Base-by-base conservation (phyloP, 352 stramenopile species). In the Phytopythium helicoides region DNA sequence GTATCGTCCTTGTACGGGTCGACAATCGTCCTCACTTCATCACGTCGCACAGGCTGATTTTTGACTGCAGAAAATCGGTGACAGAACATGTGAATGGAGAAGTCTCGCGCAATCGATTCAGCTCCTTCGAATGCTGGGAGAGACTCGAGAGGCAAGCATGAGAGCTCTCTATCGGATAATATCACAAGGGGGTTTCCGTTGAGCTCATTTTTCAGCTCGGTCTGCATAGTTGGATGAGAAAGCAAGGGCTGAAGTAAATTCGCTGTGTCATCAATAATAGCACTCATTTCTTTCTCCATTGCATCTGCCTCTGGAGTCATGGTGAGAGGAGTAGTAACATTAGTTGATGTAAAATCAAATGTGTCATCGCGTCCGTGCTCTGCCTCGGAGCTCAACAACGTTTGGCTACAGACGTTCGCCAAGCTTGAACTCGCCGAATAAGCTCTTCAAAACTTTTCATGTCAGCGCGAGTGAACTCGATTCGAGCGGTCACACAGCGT, bases 11-110 rank as follows among this genome's bases (percentile, higher is more conserved):
- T 58, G 36, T 75, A 49, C 2, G 83, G 79, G 54, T 94, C 83
- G 1, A 84, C 73, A 16, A 91, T 76, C 31, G 72, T 67, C 14
- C 73, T 69, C 35, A 94, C 70, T 48, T 92, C 80, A 23, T 79
- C 76, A 23, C 73, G 68, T 40, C 68, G 67, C 49, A 87, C 50
- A 5, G 72, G 67, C 39, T 81, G 68, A n/a, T 66, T 63, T 55
- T 86, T 88, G 31, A 81, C 54, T 15, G 66, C 58, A 22, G 67
- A 51, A 8, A 87, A 44, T 0, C 83, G 63, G 21, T 86, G 74
- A 33, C 81, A 61, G 4, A 90, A 54, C 36, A 90, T 69, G 38
- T 94, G 81, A 47, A 92, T 69, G 3, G 81, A 90, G 40, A 91
- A 78, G 15, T 94, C 83, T 1, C 81, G 73, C 3, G 73, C 57